Percentiles rank a stretch among this genome's conserved stretches.
Evolutionary conservation across 2,329 filamentous ascomycete genomes (phyloP).

Genomic region (Thyridium curvatum): DNA sequence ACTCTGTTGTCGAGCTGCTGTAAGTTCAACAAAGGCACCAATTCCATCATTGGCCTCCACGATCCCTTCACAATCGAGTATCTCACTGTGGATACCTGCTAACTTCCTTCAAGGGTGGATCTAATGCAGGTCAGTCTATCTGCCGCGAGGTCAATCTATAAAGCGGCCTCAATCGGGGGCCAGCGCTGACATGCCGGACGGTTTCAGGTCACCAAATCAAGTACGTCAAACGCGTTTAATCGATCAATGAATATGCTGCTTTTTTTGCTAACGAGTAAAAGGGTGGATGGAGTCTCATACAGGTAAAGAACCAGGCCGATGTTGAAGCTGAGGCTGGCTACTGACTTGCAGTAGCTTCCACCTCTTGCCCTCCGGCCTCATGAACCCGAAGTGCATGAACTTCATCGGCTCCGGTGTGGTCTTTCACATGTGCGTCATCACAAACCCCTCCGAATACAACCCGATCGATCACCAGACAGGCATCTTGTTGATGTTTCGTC

Average conservation of each 20-base stretch:
- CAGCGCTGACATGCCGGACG: slow-evolving; percentile 10
- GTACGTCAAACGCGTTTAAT: slow-evolving; percentile 2
- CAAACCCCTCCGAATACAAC: slow-evolving; percentile 9
- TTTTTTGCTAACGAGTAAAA: slow-evolving; percentile 9
- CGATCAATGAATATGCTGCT: slow-evolving; percentile 2
- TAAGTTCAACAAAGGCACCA: slow-evolving; percentile 13
- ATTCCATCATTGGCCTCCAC: slow-evolving; percentile 7
- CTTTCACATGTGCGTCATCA: slow-evolving; percentile 62
- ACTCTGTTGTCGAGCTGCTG: slow-evolving; percentile 25
- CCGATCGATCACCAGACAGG: slow-evolving; percentile 8
- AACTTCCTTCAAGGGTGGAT: slow-evolving; percentile 15
- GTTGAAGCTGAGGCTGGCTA: slow-evolving; percentile 6
- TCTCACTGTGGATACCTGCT: slow-evolving; percentile 11
- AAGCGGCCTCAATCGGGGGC: slow-evolving; percentile 5
- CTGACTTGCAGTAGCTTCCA: slow-evolving; percentile 35
- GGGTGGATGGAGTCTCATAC: slow-evolving; percentile 25
- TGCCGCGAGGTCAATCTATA: slow-evolving; percentile 9
- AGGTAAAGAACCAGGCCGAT: slow-evolving; percentile 10
- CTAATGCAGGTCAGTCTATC: slow-evolving; percentile 17
- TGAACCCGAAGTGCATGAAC: slow-evolving; percentile 66
- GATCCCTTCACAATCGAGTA: slow-evolving; percentile 9
- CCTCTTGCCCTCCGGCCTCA: slow-evolving; percentile 62
- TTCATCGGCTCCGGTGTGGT: slow-evolving; percentile 66
- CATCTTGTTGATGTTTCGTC: slow-evolving; percentile 13
- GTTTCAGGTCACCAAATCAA: slow-evolving; percentile 13